These are phyloP conservation scores for Aspergillus pseudoterreus DNA, from an alignment of 2,329 filamentous ascomycete species.

Conservation along the genomic window DNA sequence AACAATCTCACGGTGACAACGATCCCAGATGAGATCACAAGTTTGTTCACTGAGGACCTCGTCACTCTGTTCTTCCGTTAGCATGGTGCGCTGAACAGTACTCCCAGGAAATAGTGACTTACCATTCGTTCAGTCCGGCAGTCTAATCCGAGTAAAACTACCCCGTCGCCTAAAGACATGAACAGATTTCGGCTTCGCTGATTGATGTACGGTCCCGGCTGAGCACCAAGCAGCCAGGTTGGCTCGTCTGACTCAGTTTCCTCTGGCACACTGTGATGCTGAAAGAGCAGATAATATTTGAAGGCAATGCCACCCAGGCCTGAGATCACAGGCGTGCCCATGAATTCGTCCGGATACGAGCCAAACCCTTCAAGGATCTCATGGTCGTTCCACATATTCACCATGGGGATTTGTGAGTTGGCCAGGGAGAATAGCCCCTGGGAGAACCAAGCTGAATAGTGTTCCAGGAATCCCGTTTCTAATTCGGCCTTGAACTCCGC, in stretches of 20 bases:
- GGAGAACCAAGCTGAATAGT: constrained; percentile 93
- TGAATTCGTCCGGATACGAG: constrained; percentile 87
- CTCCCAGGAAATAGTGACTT: constrained; percentile 10
- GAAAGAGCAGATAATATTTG: constrained; percentile 99
- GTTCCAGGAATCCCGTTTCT: constrained; percentile 80
- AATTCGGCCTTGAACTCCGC: constrained; percentile 81
- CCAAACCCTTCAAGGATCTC: constrained; percentile 90
- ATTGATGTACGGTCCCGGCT: constrained; percentile 84
- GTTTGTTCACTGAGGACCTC: constrained; percentile 77
- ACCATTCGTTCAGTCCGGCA: constrained; percentile 83
- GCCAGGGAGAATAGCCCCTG: constrained; percentile 92
- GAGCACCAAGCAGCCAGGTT: constrained; percentile 80
- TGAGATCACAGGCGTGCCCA: constrained; percentile 83
- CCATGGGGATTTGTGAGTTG: constrained; percentile 92
- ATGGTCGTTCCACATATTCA: constrained; percentile 97
- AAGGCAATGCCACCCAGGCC: constrained; percentile 88
- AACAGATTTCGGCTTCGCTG: constrained; percentile 83
- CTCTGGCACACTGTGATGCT: constrained; percentile 81
- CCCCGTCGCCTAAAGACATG: constrained; percentile 72
- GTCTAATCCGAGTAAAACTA: constrained; percentile 83
- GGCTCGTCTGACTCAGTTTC: constrained; percentile 83
- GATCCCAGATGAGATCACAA: constrained; percentile 81
- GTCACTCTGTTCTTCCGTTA: constrained; percentile 50
- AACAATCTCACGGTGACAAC: constrained; percentile 75
- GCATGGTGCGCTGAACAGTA: constrained; percentile 2